Percentiles rank a stretch among this genome's conserved stretches.
Conservation (phyloP, 1,284 basidiomycete species). For the Pulchroboletus neoregius region DNA sequence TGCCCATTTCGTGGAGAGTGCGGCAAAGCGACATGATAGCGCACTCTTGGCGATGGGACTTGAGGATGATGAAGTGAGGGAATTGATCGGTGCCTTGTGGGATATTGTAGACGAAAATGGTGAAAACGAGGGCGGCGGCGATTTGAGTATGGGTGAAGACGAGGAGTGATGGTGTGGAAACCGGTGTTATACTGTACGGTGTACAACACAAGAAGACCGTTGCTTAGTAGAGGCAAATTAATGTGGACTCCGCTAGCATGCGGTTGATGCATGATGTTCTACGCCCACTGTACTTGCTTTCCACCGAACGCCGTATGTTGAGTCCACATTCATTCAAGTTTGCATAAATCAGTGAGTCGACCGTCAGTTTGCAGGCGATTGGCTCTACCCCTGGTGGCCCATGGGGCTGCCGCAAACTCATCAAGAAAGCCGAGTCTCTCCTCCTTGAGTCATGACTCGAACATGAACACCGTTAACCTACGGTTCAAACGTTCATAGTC, state of each 20-base stretch:
- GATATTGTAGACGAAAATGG: constrained; percentile 45
- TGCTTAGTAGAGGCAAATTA: no score
- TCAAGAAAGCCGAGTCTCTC: not conserved
- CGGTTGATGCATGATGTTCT: no score
- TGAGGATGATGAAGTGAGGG: constrained; percentile 47
- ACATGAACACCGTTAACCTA: not conserved
- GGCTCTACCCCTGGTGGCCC: not conserved
- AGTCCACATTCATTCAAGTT: no score
- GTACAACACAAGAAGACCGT: no score
- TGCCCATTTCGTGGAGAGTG: constrained; percentile 41
- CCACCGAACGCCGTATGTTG: no score
- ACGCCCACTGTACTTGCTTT: no score
- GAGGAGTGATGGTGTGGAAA: constrained; percentile 17
- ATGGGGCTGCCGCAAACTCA: not conserved
- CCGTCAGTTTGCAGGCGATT: not conserved
- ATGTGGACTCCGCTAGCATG: not conserved
- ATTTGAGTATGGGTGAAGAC: constrained; percentile 24
- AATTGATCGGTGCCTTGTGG: constrained; percentile 51
- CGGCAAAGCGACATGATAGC: constrained; percentile 30
- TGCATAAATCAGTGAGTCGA: not conserved
- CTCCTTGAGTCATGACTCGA: not conserved
- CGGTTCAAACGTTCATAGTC: not conserved
- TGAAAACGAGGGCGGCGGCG: constrained; percentile 25
- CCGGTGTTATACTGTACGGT: not conserved
- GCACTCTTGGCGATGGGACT: constrained; percentile 33